Percentiles rank a stretch among this genome's conserved stretches.
Conservation (phyloP, 768 basidiomycete species). For the Mrakia blollopis region DNA sequence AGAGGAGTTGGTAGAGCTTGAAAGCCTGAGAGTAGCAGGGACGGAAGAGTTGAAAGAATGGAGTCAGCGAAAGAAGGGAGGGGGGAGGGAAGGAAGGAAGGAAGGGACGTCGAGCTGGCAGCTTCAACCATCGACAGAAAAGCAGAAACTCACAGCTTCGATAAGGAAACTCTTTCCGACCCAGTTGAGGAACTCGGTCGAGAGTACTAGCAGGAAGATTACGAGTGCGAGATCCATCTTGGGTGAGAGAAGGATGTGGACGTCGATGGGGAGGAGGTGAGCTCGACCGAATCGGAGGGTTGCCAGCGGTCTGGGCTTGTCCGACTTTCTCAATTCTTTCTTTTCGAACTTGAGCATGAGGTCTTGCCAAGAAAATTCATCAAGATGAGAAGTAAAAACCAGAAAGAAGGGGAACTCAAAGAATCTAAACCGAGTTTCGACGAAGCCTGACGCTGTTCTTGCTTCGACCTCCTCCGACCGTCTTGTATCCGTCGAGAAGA, state of each 20-base stretch:
- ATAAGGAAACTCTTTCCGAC: slow-evolving; percentile 78
- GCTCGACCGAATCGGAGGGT: no score
- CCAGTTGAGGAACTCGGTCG: slow-evolving; percentile 81
- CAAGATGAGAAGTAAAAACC: no score
- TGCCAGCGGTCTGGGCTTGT: no score
- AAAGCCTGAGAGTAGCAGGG: slow-evolving; percentile 56
- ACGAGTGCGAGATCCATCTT: slow-evolving; percentile 59
- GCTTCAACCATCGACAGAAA: not conserved
- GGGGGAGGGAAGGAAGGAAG: not conserved
- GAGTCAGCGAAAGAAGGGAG: not conserved
- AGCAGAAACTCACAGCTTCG: slow-evolving; percentile 59
- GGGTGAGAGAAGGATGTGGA: not conserved
- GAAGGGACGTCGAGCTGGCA: not conserved
- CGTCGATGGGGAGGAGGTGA: not conserved
- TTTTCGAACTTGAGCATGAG: no score
- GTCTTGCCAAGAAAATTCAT: no score
- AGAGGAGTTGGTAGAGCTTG: slow-evolving; percentile 63
- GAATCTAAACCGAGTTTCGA: slow-evolving; percentile 25
- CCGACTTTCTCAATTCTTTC: no score
- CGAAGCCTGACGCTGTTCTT: slow-evolving; percentile 26
- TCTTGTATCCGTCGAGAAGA: slow-evolving; percentile 3
- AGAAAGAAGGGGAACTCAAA: no score
- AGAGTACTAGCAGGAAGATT: slow-evolving; percentile 73
- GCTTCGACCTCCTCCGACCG: slow-evolving; percentile 4
- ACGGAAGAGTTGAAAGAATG: not conserved